Conservation (phyloP, 2,329 filamentous ascomycete genomes). For the Beauveria caledonica region DNA sequence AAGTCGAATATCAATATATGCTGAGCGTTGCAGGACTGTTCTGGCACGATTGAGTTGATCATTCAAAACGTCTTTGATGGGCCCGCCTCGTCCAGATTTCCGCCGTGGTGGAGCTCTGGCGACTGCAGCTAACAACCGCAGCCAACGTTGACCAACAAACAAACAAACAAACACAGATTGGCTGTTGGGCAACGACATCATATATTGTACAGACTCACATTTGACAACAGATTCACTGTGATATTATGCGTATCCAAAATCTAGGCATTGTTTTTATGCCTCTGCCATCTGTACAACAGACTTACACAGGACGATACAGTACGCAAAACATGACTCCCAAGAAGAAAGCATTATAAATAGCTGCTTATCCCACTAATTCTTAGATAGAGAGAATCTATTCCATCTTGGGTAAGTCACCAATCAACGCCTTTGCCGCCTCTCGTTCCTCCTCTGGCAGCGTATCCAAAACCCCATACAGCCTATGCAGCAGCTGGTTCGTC, state of each 20-base stretch:
- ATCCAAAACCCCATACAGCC: not conserved
- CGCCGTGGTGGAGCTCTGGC: not conserved
- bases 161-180: too few species aligned
- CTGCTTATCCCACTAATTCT: not conserved
- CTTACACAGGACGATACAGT: too few species aligned
- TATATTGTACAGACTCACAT: too few species aligned
- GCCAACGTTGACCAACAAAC: not conserved
- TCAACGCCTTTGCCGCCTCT: not conserved
- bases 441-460: not conserved
- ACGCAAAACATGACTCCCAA: too few species aligned
- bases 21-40: not conserved
- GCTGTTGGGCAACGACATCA: too few species aligned
- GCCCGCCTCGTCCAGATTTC: conserved; percentile 1
- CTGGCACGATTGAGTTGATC: not conserved
- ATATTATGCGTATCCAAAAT: too few species aligned
- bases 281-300: not conserved
- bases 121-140: not conserved
- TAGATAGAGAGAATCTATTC: not conserved
- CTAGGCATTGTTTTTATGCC: too few species aligned
- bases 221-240: too few species aligned
- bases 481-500: not conserved
- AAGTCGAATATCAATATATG: not conserved
- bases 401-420: not conserved
- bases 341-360: too few species aligned
- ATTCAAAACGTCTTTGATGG: not conserved